Evolutionary conservation across 2,329 filamentous ascomycete species (phyloP).

Genomic region (Calonectria crousiana): DNA sequence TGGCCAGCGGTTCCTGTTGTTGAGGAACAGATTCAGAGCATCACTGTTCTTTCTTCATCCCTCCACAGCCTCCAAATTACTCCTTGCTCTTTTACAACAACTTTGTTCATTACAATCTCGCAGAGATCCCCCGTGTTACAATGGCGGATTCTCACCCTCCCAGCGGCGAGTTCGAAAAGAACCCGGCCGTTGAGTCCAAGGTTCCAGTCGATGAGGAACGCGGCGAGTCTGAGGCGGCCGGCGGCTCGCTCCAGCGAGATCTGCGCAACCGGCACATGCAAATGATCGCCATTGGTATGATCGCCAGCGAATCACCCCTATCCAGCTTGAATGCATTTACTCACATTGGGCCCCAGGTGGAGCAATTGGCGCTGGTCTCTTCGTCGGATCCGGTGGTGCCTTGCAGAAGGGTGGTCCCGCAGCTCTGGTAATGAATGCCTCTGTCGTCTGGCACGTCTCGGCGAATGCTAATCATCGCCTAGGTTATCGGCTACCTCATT

Average conservation of each 20-base stretch:
- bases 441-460: not conserved
- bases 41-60: not conserved
- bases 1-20: not conserved
- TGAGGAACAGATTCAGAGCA: not conserved
- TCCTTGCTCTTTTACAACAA: not conserved
- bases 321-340: not conserved
- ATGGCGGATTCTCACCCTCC: not conserved
- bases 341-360: constrained; percentile 54
- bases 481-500: constrained; percentile 57
- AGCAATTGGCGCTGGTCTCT: constrained; percentile 71
- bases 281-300: constrained; percentile 96
- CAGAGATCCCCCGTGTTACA: not conserved
- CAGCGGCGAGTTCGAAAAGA: not conserved
- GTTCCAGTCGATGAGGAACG: not conserved
- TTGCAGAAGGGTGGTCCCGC: constrained; percentile 61
- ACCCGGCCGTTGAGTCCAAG: not conserved
- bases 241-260: constrained; percentile 56
- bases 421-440: constrained; percentile 36
- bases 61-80: not conserved
- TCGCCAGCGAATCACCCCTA: constrained; percentile 69
- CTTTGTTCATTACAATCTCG: not conserved
- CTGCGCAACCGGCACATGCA: constrained; percentile 87
- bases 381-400: constrained; percentile 67
- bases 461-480: not conserved
- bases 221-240: not conserved